phyloP scores from a whole-genome alignment of 1,284 basidiomycete species.

The Clitocybe nebularis region DNA sequence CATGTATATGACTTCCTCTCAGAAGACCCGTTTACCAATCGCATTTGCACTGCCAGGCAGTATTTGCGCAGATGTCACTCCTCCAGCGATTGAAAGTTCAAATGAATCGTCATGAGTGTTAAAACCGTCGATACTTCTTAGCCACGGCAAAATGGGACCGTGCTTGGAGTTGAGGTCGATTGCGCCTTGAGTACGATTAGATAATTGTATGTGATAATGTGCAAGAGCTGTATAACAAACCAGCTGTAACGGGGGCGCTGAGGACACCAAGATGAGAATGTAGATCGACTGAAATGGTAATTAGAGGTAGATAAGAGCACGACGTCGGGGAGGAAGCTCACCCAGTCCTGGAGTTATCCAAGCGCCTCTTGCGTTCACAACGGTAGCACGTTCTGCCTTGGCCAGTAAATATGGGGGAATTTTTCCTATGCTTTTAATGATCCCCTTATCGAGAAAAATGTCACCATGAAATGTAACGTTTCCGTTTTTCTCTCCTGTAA shows the following conservation, averaged over 20 bases:
- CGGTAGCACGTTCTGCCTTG: constrained; percentile 35
- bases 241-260: constrained; percentile 52
- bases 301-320: constrained; percentile 3
- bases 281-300: constrained; percentile 54
- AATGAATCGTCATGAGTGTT: constrained; percentile 51
- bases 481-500: constrained; percentile 71
- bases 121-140: constrained; percentile 47
- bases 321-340: constrained; percentile 22
- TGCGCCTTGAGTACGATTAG: constrained; percentile 32
- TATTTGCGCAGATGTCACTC: constrained; percentile 50
- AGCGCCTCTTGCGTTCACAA: constrained; percentile 54
- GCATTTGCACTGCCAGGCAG: constrained; percentile 52
- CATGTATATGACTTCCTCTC: background rate
- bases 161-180: constrained; percentile 52
- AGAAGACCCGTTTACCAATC: constrained; percentile 41
- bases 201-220: background rate
- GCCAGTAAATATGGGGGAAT: constrained; percentile 38
- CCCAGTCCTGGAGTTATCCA: constrained; percentile 71
- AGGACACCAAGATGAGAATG: constrained; percentile 79
- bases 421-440: constrained; percentile 54
- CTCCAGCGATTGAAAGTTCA: constrained; percentile 46
- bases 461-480: constrained; percentile 62
- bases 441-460: constrained; percentile 54
- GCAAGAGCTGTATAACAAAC: constrained; percentile 24
- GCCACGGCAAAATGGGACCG: constrained; percentile 56